phyloP scores from a whole-genome alignment of 1,284 basidiomycete genomes.

The Sanguinoderma infundibulare region DNA sequence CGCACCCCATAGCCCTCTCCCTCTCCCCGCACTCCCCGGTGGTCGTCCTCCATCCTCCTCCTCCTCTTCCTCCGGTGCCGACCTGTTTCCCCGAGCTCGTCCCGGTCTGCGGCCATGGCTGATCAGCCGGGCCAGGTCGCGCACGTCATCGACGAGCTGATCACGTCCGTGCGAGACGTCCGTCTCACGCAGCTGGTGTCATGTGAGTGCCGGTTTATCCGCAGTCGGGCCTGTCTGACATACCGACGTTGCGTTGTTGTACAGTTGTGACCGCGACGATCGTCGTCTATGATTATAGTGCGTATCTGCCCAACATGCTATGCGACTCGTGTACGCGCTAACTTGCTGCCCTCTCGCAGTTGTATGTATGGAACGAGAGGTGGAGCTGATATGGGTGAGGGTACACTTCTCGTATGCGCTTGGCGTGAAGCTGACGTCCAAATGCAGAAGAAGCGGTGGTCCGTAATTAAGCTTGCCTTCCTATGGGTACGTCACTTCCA shows the following conservation, averaged over 20 bases:
- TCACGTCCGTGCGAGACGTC: slow-evolving; percentile 6
- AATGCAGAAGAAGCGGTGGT: slow-evolving; percentile 33
- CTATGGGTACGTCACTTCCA: slow-evolving; percentile 28
- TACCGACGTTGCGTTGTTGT: neutral
- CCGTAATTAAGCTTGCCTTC: slow-evolving; percentile 33
- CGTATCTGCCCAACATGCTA: neutral
- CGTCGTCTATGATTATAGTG: slow-evolving; percentile 33
- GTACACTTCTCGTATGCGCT: neutral
- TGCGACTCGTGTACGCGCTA: neutral
- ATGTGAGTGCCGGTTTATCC: neutral
- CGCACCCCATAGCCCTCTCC: neutral
- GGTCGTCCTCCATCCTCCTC: neutral
- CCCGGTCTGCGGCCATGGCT: neutral
- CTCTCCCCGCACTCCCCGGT: neutral
- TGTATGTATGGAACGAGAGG: slow-evolving; percentile 30
- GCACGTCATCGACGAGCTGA: neutral
- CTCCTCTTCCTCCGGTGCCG: neutral
- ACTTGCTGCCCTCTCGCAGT: slow-evolving; percentile 17
- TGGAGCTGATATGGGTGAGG: slow-evolving; percentile 35
- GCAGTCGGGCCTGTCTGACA: neutral
- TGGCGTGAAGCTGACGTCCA: slow-evolving; percentile 2
- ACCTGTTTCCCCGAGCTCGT: neutral
- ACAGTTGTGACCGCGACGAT: slow-evolving; percentile 28
- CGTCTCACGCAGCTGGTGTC: slow-evolving; percentile 12
- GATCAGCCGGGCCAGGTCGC: slow-evolving; percentile 1